A percentile compares a stretch with the other conserved stretches of the same genome.
Conservation (phyloP, 441 rosid species). For the Melastoma candidum region DNA sequence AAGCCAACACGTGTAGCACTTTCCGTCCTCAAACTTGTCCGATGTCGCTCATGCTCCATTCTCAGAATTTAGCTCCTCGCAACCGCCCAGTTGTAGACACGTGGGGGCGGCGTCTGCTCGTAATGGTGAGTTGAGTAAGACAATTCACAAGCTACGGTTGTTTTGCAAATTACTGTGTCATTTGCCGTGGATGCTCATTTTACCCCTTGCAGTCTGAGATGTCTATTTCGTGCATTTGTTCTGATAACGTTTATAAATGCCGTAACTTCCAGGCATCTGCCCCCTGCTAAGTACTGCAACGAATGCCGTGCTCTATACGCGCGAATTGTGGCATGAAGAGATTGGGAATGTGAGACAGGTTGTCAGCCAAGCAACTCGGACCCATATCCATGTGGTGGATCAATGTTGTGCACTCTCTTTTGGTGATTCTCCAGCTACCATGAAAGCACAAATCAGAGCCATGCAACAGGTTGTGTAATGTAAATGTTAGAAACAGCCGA, state of each 20-base stretch:
- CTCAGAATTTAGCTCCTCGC: slow-evolving; percentile 73
- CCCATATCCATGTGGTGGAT: too few relatives aligned
- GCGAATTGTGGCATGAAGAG: slow-evolving; percentile 89
- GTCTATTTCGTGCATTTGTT: background rate
- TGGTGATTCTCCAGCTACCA: too few relatives aligned
- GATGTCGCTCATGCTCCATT: slow-evolving; percentile 61
- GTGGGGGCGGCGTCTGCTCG: slow-evolving; percentile 52
- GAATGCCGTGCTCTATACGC: slow-evolving; percentile 90
- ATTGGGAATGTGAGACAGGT: slow-evolving; percentile 40
- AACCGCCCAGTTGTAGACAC: slow-evolving; percentile 59
- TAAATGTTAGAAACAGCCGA: too few relatives aligned
- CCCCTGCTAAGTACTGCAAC: slow-evolving; percentile 75
- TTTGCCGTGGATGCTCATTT: background rate
- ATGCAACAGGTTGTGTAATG: too few relatives aligned
- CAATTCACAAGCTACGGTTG: too few relatives aligned
- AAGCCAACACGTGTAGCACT: slow-evolving; percentile 52
- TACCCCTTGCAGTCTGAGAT: slow-evolving; percentile 1
- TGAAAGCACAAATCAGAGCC: too few relatives aligned
- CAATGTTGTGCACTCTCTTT: too few relatives aligned
- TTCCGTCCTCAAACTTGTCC: slow-evolving; percentile 42
- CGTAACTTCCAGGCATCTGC: slow-evolving; percentile 38
- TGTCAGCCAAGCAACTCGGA: too few relatives aligned
- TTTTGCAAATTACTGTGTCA: too few relatives aligned
- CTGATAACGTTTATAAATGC: slow-evolving; percentile 1
- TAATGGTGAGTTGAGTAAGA: slow-evolving; percentile 42